These are phyloP conservation scores for Penicillium ochrochloron DNA, from an alignment of 495 filamentous ascomycete genomes.

Conservation along the genomic window DNA sequence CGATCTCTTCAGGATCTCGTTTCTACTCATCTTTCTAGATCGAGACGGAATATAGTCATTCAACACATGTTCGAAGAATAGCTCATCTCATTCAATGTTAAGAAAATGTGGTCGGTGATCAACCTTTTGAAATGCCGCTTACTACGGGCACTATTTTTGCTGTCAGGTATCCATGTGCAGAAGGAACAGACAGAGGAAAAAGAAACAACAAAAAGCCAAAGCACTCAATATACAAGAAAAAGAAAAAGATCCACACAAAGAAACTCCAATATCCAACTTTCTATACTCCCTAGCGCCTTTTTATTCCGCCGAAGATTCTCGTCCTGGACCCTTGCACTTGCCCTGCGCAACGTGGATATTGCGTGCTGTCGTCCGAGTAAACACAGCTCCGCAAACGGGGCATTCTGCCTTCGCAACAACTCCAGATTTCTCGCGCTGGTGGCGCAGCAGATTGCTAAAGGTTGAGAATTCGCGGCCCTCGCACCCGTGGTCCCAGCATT, in stretches of 20 bases:
- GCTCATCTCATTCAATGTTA: too few relatives aligned
- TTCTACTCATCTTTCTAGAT: background rate
- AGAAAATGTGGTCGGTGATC: background rate
- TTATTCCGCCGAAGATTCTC: conserved; percentile 39
- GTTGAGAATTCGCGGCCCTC: conserved; percentile 93
- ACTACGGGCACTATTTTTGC: background rate
- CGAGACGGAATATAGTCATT: background rate
- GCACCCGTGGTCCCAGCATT: conserved; percentile 96
- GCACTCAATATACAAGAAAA: conserved; percentile 4
- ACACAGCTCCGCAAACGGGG: conserved; percentile 86
- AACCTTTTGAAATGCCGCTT: background rate
- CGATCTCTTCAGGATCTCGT: background rate
- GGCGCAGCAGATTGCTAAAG: conserved; percentile 90
- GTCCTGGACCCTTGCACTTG: conserved; percentile 71
- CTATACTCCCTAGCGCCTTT: background rate
- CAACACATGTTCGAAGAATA: background rate
- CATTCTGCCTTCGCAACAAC: conserved; percentile 85
- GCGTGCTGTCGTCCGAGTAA: conserved; percentile 86
- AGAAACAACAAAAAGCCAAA: background rate
- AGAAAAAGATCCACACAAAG: background rate
- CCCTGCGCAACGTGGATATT: conserved; percentile 88
- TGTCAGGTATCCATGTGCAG: conserved; percentile 1
- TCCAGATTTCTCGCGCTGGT: conserved; percentile 93
- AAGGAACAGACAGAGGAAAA: background rate
- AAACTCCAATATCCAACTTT: background rate